A percentile compares a stretch with the other conserved stretches of the same genome.
phyloP scores from a whole-genome alignment of 345 rosid species.

The Moricandia moricandioides region DNA sequence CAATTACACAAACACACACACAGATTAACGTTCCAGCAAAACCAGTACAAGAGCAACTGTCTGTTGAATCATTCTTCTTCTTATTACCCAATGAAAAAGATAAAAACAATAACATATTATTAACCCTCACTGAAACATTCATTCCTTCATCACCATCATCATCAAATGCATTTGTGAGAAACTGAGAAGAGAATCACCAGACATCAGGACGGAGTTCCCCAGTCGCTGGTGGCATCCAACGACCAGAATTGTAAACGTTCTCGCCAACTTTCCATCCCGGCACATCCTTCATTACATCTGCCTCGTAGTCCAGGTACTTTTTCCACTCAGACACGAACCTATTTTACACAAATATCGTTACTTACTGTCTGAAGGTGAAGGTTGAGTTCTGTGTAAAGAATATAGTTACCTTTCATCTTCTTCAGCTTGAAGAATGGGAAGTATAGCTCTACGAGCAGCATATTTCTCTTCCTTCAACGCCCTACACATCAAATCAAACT shows the following conservation, averaged over 20 bases:
- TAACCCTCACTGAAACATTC: slow-evolving; percentile 6
- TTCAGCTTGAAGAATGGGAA: slow-evolving; percentile 96
- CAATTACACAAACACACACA: slow-evolving; percentile 11
- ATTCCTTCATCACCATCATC: slow-evolving; percentile 28
- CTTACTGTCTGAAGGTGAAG: slow-evolving; percentile 2
- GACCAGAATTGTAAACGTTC: slow-evolving; percentile 88
- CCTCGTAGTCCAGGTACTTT: slow-evolving; percentile 91
- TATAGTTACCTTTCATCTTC: slow-evolving; percentile 85
- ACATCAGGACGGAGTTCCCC: slow-evolving; percentile 98
- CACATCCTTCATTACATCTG: slow-evolving; percentile 99
- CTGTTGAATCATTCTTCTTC: slow-evolving; percentile 17
- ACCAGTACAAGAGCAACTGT: slow-evolving; percentile 19
- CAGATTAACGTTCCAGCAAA: slow-evolving; percentile 13
- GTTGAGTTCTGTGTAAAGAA: background rate
- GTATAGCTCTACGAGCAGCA: slow-evolving; percentile 79
- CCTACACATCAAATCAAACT: slow-evolving; percentile 42
- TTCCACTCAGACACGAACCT: slow-evolving; percentile 98
- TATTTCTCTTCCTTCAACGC: slow-evolving; percentile 96
- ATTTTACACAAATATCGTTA: background rate
- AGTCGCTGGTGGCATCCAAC: slow-evolving; percentile 98
- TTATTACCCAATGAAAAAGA: slow-evolving; percentile 15
- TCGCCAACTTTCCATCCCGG: slow-evolving; percentile 99
- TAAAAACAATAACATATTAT: slow-evolving; percentile 13
- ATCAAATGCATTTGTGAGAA: slow-evolving; percentile 17
- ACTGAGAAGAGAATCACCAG: slow-evolving; percentile 54